phyloP scores from a whole-genome alignment of 805 yeast genomes.

The Spencermartinsiella europaea region DNA sequence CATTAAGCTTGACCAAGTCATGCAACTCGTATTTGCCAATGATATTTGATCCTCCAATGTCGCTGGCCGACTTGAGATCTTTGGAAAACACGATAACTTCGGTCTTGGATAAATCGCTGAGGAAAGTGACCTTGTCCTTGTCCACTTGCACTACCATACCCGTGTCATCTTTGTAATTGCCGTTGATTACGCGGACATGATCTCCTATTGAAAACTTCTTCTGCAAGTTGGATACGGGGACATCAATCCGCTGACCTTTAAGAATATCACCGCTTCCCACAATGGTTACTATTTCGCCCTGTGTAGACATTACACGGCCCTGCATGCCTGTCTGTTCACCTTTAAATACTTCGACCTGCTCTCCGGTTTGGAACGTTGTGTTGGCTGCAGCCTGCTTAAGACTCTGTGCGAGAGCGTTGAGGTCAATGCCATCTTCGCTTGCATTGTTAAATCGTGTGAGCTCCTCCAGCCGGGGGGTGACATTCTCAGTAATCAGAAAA shows the following conservation, averaged over 20 bases:
- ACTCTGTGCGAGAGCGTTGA: slow-evolving; percentile 81
- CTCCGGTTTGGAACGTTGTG: slow-evolving; percentile 82
- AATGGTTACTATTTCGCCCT: slow-evolving; percentile 56
- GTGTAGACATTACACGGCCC: slow-evolving; percentile 70
- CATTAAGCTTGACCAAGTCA: slow-evolving; percentile 83
- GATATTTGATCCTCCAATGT: slow-evolving; percentile 67
- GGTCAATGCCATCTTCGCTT: slow-evolving; percentile 81
- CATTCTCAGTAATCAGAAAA: slow-evolving; percentile 68
- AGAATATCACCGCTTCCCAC: slow-evolving; percentile 44
- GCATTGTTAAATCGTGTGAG: slow-evolving; percentile 71
- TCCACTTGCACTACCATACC: slow-evolving; percentile 84
- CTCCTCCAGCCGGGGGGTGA: slow-evolving; percentile 85
- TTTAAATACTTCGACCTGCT: slow-evolving; percentile 80
- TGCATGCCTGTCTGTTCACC: slow-evolving; percentile 92
- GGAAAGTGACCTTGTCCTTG: slow-evolving; percentile 81
- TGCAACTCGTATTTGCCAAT: slow-evolving; percentile 78
- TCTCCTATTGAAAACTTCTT: slow-evolving; percentile 89
- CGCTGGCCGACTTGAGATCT: slow-evolving; percentile 86
- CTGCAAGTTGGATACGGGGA: slow-evolving; percentile 75
- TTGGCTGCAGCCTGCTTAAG: slow-evolving; percentile 58
- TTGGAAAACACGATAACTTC: slow-evolving; percentile 92
- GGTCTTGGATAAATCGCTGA: slow-evolving; percentile 81
- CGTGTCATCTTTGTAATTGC: slow-evolving; percentile 88
- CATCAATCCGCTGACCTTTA: slow-evolving; percentile 60
- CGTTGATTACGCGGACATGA: slow-evolving; percentile 87